Evolutionary conservation across 225 moss, liverwort and hornwort species (phyloP).

Genomic region (Polytrichum formosum): DNA sequence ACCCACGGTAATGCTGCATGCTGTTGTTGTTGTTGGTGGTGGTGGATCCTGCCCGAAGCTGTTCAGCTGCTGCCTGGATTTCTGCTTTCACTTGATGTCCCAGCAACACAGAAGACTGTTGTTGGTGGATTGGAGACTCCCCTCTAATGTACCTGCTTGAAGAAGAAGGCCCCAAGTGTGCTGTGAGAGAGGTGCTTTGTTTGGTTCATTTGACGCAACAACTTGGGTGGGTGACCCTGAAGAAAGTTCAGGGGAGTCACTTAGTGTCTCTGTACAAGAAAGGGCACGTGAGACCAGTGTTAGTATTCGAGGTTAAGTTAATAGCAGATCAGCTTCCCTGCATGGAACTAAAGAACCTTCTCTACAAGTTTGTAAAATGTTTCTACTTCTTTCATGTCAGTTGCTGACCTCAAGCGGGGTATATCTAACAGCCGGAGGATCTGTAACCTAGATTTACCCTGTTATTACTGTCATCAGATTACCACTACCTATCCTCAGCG

Average conservation of each 20-base stretch:
- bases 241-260: conserved; percentile 31
- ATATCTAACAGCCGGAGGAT: no score
- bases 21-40: not conserved
- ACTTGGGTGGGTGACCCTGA: conserved; percentile 34
- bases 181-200: conserved; percentile 37
- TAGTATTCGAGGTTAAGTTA: conserved; percentile 17
- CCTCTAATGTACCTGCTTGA: conserved; percentile 58
- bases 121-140: conserved; percentile 29
- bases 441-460: no score
- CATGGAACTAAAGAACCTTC: not conserved
- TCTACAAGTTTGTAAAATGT: no score
- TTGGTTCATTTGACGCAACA: conserved; percentile 32
- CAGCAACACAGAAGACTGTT: conserved; percentile 9
- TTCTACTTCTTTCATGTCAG: no score
- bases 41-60: conserved; percentile 12
- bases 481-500: no score
- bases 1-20: conserved; percentile 15
- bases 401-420: no score
- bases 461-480: no score
- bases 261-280: conserved; percentile 47
- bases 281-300: conserved; percentile 36
- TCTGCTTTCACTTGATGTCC: conserved; percentile 31
- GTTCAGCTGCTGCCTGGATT: conserved; percentile 8
- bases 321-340: conserved; percentile 1
- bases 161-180: conserved; percentile 25